A percentile compares a stretch with the other conserved stretches of the same genome.
phyloP scores from a whole-genome alignment of 345 rosid genomes.

The Eucalyptus tenuipes region DNA sequence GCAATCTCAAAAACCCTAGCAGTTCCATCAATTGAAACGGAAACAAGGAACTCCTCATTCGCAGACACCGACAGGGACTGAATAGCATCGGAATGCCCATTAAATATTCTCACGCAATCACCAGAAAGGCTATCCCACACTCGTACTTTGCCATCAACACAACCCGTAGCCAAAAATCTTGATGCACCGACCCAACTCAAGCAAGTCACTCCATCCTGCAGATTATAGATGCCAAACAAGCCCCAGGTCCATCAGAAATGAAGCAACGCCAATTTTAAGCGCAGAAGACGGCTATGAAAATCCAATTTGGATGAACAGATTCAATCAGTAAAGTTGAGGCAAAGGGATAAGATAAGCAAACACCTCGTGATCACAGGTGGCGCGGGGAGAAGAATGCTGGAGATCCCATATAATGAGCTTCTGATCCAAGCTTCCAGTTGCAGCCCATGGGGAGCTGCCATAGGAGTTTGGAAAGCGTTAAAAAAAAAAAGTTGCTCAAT shows the following conservation, averaged over 20 bases:
- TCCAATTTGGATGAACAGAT: not conserved
- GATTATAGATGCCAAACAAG: not conserved
- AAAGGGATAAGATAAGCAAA: not conserved
- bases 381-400: slow-evolving; percentile 56
- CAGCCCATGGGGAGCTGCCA: slow-evolving; percentile 60
- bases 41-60: slow-evolving; percentile 42
- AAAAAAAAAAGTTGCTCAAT: not conserved
- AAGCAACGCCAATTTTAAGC: not conserved
- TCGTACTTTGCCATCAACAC: slow-evolving; percentile 56
- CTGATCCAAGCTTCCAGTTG: slow-evolving; percentile 79
- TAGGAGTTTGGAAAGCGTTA: not conserved
- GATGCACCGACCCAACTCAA: slow-evolving; percentile 70
- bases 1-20: slow-evolving; percentile 71
- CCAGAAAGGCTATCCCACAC: slow-evolving; percentile 85
- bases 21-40: slow-evolving; percentile 58
- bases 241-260: not conserved
- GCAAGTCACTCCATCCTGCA: slow-evolving; percentile 73
- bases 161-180: slow-evolving; percentile 65
- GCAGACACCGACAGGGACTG: slow-evolving; percentile 46
- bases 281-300: not conserved
- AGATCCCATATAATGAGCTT: slow-evolving; percentile 84
- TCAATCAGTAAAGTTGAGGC: not conserved
- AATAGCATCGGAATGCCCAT: slow-evolving; percentile 55
- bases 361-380: slow-evolving; percentile 72
- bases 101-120: slow-evolving; percentile 41